Base-by-base conservation (phyloP, 768 basidiomycete species). In the Cystobasidium tubakii region DNA sequence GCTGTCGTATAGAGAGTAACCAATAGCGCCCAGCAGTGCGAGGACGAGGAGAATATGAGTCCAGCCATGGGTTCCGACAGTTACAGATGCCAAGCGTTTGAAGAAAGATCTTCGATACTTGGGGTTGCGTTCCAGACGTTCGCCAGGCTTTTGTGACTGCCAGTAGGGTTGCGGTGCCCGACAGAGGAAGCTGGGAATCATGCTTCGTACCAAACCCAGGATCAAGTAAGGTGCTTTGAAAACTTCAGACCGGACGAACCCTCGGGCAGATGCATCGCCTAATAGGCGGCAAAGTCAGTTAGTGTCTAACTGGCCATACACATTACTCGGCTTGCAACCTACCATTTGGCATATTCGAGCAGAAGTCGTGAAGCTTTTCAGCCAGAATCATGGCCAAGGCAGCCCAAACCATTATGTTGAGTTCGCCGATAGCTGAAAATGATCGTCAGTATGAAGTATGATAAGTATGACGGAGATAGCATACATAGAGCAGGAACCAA, bases 171-270 rank as follows among this genome's bases (percentile, higher is more conserved):
- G 21, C 17, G 25, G 60, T n/a, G 46, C 33, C 33, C 23, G 23
- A 17, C 70, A 57, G 23, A 62, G 29, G 39, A 72, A 62, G 34
- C 55, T 25, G 13, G 74, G 74, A 12, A 75, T 31, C 19, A 72
- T 23, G 25, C 66, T 42, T 60, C 60, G 53, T 31, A 75, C 36
- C 4, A 75, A 23, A 43, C 54, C 67, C 4, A 72, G 54, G 10
- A 75, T 57, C 29, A 55, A 53, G 46, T 75, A 75, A 34, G 74
- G 54, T 1, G 74, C 70, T 36, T 62, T 62, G 74, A 75, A 75
- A 39, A 67, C 36, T 44, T 67, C 31, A 25, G 42, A 25, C 21
- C 62, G 74, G 15, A 72, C 50, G 23, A 75, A 67, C 34, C 33
- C 39, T 25, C 70, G 46, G 7, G 42, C 31, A 27, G 70, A 62